Conservation (phyloP, 768 basidiomycete species). For the Mycena filopes region DNA sequence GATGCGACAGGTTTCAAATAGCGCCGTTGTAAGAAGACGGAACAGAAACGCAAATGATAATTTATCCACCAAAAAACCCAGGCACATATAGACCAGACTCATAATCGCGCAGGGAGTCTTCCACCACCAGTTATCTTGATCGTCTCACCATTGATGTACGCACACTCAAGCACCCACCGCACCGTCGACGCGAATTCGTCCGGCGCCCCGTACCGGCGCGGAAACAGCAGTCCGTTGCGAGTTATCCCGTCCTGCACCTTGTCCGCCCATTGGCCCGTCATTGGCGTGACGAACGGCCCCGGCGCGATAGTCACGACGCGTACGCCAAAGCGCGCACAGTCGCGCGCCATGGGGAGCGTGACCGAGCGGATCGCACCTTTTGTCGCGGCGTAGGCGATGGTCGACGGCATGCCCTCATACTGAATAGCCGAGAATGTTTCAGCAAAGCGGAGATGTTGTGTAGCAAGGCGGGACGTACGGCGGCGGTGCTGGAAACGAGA, state of each 20-base stretch:
- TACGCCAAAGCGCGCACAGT: slow-evolving; percentile 47
- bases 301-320: slow-evolving; percentile 54
- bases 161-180: slow-evolving; percentile 43
- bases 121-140: slow-evolving; percentile 36
- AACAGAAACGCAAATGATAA: slow-evolving; percentile 8
- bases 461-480: slow-evolving; percentile 32
- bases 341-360: slow-evolving; percentile 53
- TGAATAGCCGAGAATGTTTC: slow-evolving; percentile 14
- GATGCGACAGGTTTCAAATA: too few species aligned
- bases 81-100: not conserved
- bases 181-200: slow-evolving; percentile 47
- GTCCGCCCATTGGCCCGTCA: slow-evolving; percentile 38
- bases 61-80: slow-evolving; percentile 7
- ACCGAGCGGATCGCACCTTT: slow-evolving; percentile 53
- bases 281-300: slow-evolving; percentile 46
- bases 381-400: slow-evolving; percentile 49
- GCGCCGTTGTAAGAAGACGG: not conserved
- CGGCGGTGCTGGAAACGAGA: slow-evolving; percentile 49
- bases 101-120: slow-evolving; percentile 34
- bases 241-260: slow-evolving; percentile 35
- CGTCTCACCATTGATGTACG: slow-evolving; percentile 47
- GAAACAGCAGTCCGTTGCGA: slow-evolving; percentile 41
- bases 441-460: not conserved
- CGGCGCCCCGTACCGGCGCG: slow-evolving; percentile 45
- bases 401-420: slow-evolving; percentile 53